Evolutionary conservation across 2,329 filamentous ascomycete genomes (phyloP), one percentile per base, ranked within the genome.

Genomic region (Penicillium vulpinum): DNA sequence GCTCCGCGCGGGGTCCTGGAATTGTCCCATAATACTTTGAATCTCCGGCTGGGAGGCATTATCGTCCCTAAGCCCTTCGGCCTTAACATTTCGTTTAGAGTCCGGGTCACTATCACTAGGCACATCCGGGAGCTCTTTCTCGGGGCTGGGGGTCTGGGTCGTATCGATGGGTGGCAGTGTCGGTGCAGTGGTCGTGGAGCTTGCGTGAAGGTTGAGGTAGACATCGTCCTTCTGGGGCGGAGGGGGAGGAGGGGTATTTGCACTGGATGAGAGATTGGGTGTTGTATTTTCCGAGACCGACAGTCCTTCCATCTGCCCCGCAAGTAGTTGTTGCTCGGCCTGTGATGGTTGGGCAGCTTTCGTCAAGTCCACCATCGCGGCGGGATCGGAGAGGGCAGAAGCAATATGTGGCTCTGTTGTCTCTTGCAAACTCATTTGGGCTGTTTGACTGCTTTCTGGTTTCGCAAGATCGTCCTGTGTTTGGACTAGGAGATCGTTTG

Each of bases 1-100:
- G 0, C 87, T 90, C 50, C 86, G 85, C 28, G 85, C 85, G 49
- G 85, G 85, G 69, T 90, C 87, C 65, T 89, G 88, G 67, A 97
- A 97, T 75, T 97, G 94, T 61, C 91, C 91, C 91, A 99, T 97
- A 72, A 99, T 97, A 71, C 85, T 96, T 75, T 97, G 91, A 58
- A 99, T 97, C 77, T 99, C 94, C 6, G 88, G 88, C 57, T 86
- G 85, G 1, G 90, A 91, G 50, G 85, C 86, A 49, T 54, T 65
- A 9, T 84, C 84, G 46, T 92, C 87, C 22, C 85, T 83, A 53
- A 85, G 83, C 67, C 86, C 85, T 67, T 87, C 86, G 65, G 81
- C 87, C 35, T 79, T 68, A 26, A 43, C 64, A 52, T 81, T 81
- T 57, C 76, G 76, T 64, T 80, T 83, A 49, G 86, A 54, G 15